These are phyloP conservation scores for Stagonosporopsis rhizophila DNA, from an alignment of 2,329 filamentous ascomycete genomes.

Conservation along the genomic window DNA sequence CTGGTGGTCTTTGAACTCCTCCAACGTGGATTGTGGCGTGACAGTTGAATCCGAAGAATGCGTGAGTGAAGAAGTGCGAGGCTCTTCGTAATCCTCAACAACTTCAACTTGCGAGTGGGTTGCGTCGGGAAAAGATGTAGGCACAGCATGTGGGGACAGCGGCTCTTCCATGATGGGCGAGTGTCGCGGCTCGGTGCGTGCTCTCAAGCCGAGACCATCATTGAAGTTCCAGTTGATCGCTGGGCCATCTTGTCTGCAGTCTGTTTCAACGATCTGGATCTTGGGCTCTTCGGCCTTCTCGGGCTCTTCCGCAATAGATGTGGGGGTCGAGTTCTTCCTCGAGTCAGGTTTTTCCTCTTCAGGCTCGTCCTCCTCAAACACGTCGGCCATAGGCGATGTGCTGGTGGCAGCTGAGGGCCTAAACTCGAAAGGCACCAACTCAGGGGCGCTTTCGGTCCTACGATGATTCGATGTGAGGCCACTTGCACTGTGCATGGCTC, in stretches of 20 bases:
- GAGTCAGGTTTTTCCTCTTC: conserved; percentile 59
- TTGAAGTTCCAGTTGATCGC: conserved; percentile 55
- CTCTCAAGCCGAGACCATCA: conserved; percentile 47
- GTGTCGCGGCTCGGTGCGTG: conserved; percentile 22
- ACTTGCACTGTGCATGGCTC: conserved; percentile 78
- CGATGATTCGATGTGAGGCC: conserved; percentile 80
- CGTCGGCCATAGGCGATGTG: conserved; percentile 80
- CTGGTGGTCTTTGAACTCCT: conserved; percentile 46
- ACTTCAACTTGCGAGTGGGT: conserved; percentile 50
- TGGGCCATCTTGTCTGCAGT: conserved; percentile 48
- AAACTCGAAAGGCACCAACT: conserved; percentile 75
- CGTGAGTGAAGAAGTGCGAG: conserved; percentile 56
- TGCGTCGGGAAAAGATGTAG: conserved; percentile 17
- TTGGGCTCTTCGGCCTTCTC: conserved; percentile 51
- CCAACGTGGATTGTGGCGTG: conserved; percentile 42
- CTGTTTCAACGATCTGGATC: conserved; percentile 57
- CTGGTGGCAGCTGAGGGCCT: conserved; percentile 60
- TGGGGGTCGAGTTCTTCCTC: conserved; percentile 16
- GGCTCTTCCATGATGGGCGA: conserved; percentile 29
- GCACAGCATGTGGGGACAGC: conserved; percentile 35
- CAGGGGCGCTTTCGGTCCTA: conserved; percentile 80
- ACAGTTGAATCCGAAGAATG: conserved; percentile 60
- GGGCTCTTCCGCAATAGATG: conserved; percentile 37
- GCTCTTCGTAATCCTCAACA: conserved; percentile 57
- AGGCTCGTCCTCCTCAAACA: conserved; percentile 81